phyloP scores from a whole-genome alignment of 208 protist species.

The Acanthamoeba castellanii region DNA sequence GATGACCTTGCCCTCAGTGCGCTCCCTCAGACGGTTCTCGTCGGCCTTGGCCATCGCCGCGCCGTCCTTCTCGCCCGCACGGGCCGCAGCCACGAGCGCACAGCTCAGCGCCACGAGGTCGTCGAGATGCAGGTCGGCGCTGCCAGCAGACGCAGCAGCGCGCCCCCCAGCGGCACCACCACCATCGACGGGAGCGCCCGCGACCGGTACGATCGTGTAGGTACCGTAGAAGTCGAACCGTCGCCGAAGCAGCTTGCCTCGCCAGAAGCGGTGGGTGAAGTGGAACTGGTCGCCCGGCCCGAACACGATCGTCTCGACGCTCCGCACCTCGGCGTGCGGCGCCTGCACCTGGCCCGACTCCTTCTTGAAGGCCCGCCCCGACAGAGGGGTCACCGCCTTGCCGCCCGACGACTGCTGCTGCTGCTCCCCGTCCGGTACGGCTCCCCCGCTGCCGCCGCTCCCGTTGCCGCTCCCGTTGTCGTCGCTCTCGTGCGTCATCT shows the following conservation, averaged over 20 bases:
- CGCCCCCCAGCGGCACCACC: background rate
- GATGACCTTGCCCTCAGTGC: constrained; percentile 50
- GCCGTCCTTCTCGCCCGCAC: constrained; percentile 44
- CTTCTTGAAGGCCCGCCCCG: constrained; percentile 56
- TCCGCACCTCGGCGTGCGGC: constrained; percentile 43
- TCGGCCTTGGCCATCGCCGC: constrained; percentile 16
- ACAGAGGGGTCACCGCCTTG: background rate
- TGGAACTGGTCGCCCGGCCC: constrained; percentile 43
- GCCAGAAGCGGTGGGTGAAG: constrained; percentile 70
- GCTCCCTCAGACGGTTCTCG: constrained; percentile 40
- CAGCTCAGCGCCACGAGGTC: constrained; percentile 40
- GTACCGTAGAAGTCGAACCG: constrained; percentile 61
- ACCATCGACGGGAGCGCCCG: background rate
- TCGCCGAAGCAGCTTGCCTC: constrained; percentile 62
- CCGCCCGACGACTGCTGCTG: background rate
- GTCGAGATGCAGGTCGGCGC: background rate
- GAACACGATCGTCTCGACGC: constrained; percentile 46
- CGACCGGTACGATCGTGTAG: constrained; percentile 44
- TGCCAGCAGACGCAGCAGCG: too few relatives aligned
- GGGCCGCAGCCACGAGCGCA: background rate
- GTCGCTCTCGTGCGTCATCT: constrained; percentile 39
- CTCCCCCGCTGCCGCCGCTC: background rate
- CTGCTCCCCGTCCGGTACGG: background rate
- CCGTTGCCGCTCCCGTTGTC: background rate
- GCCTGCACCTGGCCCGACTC: constrained; percentile 39